Conservation (phyloP, 2,329 filamentous ascomycete species). For the Botrytis aclada region DNA sequence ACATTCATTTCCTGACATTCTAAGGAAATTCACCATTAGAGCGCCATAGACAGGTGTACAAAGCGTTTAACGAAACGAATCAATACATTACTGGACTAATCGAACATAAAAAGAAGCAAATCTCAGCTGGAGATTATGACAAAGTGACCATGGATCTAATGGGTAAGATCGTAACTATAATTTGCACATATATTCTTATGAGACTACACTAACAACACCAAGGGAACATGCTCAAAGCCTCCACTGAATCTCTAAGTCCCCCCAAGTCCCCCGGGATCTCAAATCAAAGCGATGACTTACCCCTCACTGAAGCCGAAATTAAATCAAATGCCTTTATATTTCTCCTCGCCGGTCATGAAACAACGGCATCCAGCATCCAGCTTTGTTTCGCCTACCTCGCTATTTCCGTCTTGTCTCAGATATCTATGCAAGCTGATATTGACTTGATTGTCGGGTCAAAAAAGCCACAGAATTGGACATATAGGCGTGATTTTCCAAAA, state of each 20-base stretch:
- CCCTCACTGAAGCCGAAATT: slow-evolving; percentile 33
- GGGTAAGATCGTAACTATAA: slow-evolving; percentile 16
- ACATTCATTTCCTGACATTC: slow-evolving; percentile 7
- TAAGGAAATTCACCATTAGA: slow-evolving; percentile 40
- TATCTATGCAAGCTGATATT: slow-evolving; percentile 31
- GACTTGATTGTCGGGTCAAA: slow-evolving; percentile 32
- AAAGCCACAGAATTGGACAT: slow-evolving; percentile 24
- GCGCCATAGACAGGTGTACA: slow-evolving; percentile 41
- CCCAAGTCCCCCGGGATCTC: not conserved
- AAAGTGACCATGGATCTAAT: slow-evolving; percentile 32
- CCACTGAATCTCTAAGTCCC: slow-evolving; percentile 15
- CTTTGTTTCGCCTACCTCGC: slow-evolving; percentile 36
- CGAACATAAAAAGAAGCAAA: slow-evolving; percentile 34
- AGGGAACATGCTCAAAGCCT: slow-evolving; percentile 29
- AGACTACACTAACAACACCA: not conserved
- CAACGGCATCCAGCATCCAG: slow-evolving; percentile 36
- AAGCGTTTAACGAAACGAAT: slow-evolving; percentile 46
- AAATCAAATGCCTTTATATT: slow-evolving; percentile 37
- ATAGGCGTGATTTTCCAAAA: slow-evolving; percentile 28
- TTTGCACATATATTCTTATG: not conserved
- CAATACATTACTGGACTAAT: slow-evolving; percentile 52
- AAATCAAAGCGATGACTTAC: slow-evolving; percentile 7
- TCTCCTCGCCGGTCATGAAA: slow-evolving; percentile 39
- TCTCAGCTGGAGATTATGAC: slow-evolving; percentile 27
- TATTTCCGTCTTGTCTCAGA: slow-evolving; percentile 24